Evolutionary conservation across 2,329 filamentous ascomycete species (phyloP).

Genomic region (Fusarium ramigenum): DNA sequence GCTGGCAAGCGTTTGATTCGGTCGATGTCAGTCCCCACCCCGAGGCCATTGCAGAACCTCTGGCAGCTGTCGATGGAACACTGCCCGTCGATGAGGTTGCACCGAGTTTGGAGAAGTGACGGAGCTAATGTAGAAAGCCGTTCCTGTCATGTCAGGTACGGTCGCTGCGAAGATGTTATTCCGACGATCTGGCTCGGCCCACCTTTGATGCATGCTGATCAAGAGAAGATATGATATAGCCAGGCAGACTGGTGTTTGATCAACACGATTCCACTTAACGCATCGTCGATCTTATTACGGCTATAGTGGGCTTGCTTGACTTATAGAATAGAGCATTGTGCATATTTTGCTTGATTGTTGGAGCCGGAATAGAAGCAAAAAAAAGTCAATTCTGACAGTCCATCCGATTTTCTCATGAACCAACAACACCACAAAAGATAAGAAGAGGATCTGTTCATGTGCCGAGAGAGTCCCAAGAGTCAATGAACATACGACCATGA

Average conservation of each 20-base stretch:
- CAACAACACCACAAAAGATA: background rate
- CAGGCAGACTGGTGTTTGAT: background rate
- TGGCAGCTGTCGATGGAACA: slow-evolving; percentile 51
- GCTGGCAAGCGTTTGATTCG: slow-evolving; percentile 67
- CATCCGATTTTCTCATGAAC: background rate
- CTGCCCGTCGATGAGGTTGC: slow-evolving; percentile 58
- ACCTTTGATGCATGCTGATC: slow-evolving; percentile 12
- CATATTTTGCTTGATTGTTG: background rate
- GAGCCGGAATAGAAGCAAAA: background rate
- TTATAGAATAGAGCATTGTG: background rate
- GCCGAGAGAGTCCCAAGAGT: background rate
- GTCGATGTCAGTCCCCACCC: slow-evolving; percentile 25
- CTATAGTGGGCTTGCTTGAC: background rate
- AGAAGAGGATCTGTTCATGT: background rate
- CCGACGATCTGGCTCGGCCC: slow-evolving; percentile 21
- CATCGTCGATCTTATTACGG: background rate
- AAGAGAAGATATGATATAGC: background rate
- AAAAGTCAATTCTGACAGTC: background rate
- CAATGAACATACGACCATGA: background rate
- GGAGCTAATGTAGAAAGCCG: slow-evolving; percentile 24
- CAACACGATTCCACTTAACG: background rate
- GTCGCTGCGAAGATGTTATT: slow-evolving; percentile 5
- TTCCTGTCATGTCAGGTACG: slow-evolving; percentile 29
- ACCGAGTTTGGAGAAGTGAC: slow-evolving; percentile 64
- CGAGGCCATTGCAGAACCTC: slow-evolving; percentile 30